A percentile compares a stretch with the other conserved stretches of the same genome.
These are phyloP conservation scores for Cucumis cinereus DNA, from an alignment of 306 rosid species.

Conservation along the genomic window DNA sequence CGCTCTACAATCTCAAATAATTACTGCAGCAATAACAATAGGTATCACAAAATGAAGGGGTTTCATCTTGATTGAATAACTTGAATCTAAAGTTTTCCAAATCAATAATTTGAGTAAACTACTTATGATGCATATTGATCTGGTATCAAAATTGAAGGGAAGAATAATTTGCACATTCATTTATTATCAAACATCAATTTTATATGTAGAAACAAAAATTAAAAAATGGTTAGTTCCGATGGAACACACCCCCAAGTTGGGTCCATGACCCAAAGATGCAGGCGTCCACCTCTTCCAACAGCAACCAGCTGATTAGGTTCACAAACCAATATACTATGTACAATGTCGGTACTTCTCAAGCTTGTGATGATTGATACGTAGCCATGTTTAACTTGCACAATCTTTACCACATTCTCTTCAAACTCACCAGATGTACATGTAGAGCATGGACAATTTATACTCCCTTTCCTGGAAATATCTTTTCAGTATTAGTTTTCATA, in stretches of 20 bases:
- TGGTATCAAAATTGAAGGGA: not conserved
- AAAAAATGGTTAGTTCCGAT: constrained; percentile 5
- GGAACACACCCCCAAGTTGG: constrained; percentile 68
- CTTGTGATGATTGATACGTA: constrained; percentile 50
- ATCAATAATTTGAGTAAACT: not conserved
- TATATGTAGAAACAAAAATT: not conserved
- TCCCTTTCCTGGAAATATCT: constrained; percentile 42
- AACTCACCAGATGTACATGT: constrained; percentile 44
- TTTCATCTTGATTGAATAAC: not conserved
- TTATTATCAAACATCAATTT: not conserved
- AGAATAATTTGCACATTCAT: not conserved
- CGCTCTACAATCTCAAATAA: not conserved
- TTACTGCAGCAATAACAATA: not conserved
- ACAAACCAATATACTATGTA: constrained; percentile 51
- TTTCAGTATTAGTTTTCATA: constrained; percentile 7
- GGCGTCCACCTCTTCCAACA: constrained; percentile 74
- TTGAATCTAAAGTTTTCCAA: not conserved
- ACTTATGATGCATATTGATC: not conserved
- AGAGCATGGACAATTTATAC: constrained; percentile 51
- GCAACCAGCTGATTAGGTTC: constrained; percentile 63
- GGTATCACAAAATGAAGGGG: not conserved
- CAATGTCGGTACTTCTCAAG: constrained; percentile 36
- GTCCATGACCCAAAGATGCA: constrained; percentile 82
- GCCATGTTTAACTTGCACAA: constrained; percentile 62
- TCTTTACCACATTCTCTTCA: constrained; percentile 53